phyloP scores from a whole-genome alignment of 495 filamentous ascomycete genomes.

The Astrocystis sublimbata region DNA sequence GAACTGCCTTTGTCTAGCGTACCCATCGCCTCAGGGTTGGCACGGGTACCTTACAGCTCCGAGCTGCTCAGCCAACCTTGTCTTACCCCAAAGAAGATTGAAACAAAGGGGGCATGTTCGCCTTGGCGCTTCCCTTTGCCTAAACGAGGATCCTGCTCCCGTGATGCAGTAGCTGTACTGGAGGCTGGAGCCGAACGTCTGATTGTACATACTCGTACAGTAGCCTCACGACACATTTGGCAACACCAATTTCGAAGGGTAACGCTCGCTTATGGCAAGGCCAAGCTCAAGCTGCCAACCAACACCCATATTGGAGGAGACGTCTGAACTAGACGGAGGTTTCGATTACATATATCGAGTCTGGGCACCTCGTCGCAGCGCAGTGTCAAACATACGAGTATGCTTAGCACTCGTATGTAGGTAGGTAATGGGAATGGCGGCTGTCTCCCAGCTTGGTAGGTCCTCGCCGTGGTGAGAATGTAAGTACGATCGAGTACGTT shows the following conservation, averaged over 20 bases:
- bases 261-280: not conserved
- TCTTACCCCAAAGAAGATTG: conserved; percentile 13
- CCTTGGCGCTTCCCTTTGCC: not conserved
- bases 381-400: not conserved
- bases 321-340: too few species aligned
- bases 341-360: too few species aligned
- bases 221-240: conserved; percentile 3
- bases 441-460: conserved; percentile 1
- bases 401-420: too few species aligned
- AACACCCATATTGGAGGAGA: not conserved
- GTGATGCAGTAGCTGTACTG: not conserved
- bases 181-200: too few species aligned
- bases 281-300: too few species aligned
- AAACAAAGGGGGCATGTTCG: conserved; percentile 9
- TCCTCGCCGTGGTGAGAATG: conserved; percentile 6
- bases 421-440: too few species aligned
- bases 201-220: not conserved
- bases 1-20: conserved; percentile 16
- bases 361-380: not conserved
- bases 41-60: conserved; percentile 37
- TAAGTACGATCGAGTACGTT: too few species aligned
- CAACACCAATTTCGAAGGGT: not conserved
- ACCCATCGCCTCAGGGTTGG: conserved; percentile 19
- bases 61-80: not conserved
- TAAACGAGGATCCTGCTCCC: conserved; percentile 1